Conservation (phyloP, 139 green algal genomes). For the Astrephomene gubernaculifera region DNA sequence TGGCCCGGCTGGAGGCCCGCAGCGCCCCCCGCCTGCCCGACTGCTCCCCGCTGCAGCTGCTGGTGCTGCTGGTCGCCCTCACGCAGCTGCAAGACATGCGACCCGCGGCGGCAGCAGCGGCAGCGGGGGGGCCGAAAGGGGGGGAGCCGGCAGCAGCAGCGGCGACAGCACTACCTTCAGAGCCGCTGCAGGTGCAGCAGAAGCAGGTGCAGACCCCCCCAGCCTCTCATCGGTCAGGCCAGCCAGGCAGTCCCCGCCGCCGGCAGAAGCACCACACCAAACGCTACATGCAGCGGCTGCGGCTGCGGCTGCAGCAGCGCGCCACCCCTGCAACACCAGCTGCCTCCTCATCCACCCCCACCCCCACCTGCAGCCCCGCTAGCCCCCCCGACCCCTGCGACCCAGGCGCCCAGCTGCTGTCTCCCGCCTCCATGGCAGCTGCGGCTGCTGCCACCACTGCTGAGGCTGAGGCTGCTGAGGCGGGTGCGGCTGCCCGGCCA, state of each 20-base stretch:
- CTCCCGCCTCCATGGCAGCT: not conserved
- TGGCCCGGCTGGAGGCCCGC: constrained; percentile 5
- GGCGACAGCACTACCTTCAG: not conserved
- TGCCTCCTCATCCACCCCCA: not conserved
- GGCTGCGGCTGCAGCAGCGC: not conserved
- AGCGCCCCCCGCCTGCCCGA: constrained; percentile 2
- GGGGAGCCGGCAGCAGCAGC: not conserved
- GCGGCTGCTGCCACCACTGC: not conserved
- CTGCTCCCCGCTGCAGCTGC: constrained; percentile 34
- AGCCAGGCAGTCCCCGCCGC: not conserved
- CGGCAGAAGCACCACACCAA: too few relatives aligned
- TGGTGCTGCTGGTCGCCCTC: constrained; percentile 2
- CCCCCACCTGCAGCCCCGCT: not conserved
- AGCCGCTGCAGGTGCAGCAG: not conserved
- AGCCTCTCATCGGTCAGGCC: not conserved
- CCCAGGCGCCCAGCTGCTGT: not conserved
- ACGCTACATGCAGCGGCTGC: too few relatives aligned
- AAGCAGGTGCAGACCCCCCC: not conserved
- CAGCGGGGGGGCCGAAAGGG: too few relatives aligned
- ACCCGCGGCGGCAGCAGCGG: not conserved
- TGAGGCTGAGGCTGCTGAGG: not conserved
- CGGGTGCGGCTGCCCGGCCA: not conserved
- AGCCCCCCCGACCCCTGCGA: too few relatives aligned
- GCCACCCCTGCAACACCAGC: not conserved
- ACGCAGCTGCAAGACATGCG: constrained; percentile 9